Evolutionary conservation across 768 basidiomycete genomes (phyloP), one percentile per base, ranked within the genome.

Genomic region (Cystofilobasidium bisporidii): DNA sequence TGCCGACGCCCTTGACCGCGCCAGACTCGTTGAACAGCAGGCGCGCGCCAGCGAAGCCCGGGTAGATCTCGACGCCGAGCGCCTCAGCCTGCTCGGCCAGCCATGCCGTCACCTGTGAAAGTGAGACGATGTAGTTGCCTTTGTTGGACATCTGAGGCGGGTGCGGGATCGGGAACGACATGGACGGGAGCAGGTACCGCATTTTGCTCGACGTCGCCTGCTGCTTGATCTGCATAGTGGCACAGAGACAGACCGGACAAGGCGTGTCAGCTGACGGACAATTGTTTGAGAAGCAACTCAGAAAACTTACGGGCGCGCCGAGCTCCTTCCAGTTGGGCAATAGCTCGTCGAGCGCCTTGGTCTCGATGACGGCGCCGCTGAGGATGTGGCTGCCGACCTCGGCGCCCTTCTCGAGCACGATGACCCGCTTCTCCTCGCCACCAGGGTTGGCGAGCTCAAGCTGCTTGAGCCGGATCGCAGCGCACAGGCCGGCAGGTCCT

Each of bases 381-480:
- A 99, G 83, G 69, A 94, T 91, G 76, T 99, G 94, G 0, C 92
- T 84, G 89, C 91, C 94, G 47, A 91, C 84, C 83, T 98, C 94
- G 20, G 81, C 80, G 15, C 93, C 94, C 77, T 99, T 99, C 79
- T 98, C 96, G 10, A 98, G 81, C 0, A 99, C 87, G 50, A 99
- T 88, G 10, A 99, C 91, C 20, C 94, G 81, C 18, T 94, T 80
- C 71, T 93, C 89, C 63, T 83, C 83, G 18, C 76, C 75, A 70
- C 92, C 89, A 59, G 82, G 82, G 24, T 76, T 75, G 36, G 87
- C 89, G 72, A 82, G 77, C 74, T 91, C 90, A 30, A 96, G 84
- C 78, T 98, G 93, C 79, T 94, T 97, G 63, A 99, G 79, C 8
- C 91, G 83, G 69, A 98, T 98, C 6, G 92, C 94, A n/a, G 94